Evolutionary conservation across 2,329 filamentous ascomycete species (phyloP), one percentile per base, ranked within the genome.

Genomic region (Colletotrichum sp.): DNA sequence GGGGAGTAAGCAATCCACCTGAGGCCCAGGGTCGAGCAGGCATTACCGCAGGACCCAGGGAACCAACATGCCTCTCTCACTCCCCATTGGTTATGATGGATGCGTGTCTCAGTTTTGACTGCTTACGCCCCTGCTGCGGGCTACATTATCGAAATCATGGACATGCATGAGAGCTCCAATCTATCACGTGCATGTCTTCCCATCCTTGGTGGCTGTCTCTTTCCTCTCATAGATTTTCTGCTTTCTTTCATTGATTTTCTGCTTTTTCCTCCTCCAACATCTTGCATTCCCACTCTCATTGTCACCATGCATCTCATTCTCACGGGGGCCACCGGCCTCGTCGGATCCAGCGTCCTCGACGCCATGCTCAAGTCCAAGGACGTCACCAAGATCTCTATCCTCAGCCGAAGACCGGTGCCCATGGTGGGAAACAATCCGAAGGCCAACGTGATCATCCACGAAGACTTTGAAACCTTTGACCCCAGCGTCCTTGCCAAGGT

Each of bases 321-420:
- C 66, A 94, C 92, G 0, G 92, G 92, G 18, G 92, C 92, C 10
- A 94, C 92, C 0, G 93, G 93, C 80, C 87, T 94, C 3, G 89
- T 94, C 39, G 93, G 93, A 81, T 91, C 89, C 0, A 88, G 85
- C 52, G 90, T 90, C 16, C 87, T 94, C 4, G 90, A 93, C 76
- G 89, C 90, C 76, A 92, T 94, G 88, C 86, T 94, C 77, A 87
- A 87, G 77, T 87, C 85, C 78, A 85, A 85, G 34, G 86, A 88
- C 49, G 86, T 95, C 71, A 90, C 89, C 65, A 92, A 91, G 79
- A 91, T 96, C 80, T 93, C 92, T 21, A 91, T 96, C 79, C 88
- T 95, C 65, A 92, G 90, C 77, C 89, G 94, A 18, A 87, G 91
- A 13, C 92, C 93, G 0, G 91, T 95, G 1, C 86, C 88, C 6